phyloP scores from a whole-genome alignment of 2,329 filamentous ascomycete genomes.

The Cytospora paraplurivora region DNA sequence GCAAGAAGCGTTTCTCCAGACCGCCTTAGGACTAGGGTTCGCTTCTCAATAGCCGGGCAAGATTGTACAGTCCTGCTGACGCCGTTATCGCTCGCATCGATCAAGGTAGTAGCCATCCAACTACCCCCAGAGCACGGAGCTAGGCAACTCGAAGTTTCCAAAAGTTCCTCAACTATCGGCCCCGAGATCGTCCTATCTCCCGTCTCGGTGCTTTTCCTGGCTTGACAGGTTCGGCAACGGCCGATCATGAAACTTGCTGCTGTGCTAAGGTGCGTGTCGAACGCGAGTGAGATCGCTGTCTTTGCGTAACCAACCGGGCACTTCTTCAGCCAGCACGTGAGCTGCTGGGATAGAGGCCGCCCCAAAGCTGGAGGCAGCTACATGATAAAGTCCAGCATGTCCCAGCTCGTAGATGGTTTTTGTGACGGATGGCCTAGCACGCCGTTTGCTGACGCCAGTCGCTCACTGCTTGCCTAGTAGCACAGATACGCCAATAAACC shows the following conservation, averaged over 20 bases:
- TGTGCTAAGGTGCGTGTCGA: conserved; percentile 25
- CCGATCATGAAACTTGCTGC: conserved; percentile 33
- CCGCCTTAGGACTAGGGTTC: conserved; percentile 7
- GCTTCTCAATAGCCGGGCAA: conserved; percentile 2
- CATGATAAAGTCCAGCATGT: conserved; percentile 21
- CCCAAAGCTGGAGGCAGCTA: conserved; percentile 15
- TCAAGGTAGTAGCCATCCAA: conserved; percentile 14
- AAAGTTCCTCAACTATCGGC: conserved; percentile 34
- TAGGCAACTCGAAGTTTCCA: conserved; percentile 20
- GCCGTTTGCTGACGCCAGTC: conserved; percentile 20
- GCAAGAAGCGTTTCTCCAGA: conserved; percentile 5
- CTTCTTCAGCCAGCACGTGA: conserved; percentile 34
- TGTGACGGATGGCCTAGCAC: conserved; percentile 14
- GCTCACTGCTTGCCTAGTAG: conserved; percentile 17
- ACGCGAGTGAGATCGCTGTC: conserved; percentile 27
- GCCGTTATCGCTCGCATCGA: conserved; percentile 16
- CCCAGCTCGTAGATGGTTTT: conserved; percentile 14
- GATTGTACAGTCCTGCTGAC: conserved; percentile 3
- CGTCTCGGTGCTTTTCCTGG: conserved; percentile 32
- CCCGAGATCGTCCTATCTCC: conserved; percentile 27
- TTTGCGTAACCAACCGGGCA: conserved; percentile 29
- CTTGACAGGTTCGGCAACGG: conserved; percentile 36
- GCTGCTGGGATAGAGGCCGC: conserved; percentile 22
- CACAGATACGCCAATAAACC: conserved; percentile 17
- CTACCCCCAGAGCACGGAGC: conserved; percentile 17